Conservation (phyloP, 148 eudicot species). For the Amaranthus hypochondriacus region DNA sequence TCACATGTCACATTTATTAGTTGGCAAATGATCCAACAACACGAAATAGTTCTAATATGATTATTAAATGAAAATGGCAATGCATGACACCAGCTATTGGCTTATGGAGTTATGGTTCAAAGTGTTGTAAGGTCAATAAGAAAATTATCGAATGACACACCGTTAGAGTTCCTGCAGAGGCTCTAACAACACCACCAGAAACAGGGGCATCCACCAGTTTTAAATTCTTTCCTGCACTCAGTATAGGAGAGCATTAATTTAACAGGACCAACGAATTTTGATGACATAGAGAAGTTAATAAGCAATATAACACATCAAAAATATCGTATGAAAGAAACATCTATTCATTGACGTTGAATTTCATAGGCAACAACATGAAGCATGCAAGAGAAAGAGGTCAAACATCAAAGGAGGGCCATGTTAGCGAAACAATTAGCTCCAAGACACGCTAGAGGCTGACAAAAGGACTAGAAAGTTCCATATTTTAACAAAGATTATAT, state of each 20-base stretch:
- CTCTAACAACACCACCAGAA: constrained; percentile 94
- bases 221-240: constrained; percentile 58
- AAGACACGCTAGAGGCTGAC: too few relatives aligned
- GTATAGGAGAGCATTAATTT: neutral
- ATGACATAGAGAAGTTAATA: neutral
- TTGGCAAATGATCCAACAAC: neutral
- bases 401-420: neutral
- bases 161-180: constrained; percentile 84
- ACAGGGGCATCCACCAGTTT: constrained; percentile 98
- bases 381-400: neutral
- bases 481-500: too few relatives aligned
- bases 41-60: neutral
- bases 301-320: neutral
- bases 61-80: too few relatives aligned
- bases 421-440: neutral
- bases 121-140: neutral
- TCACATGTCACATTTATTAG: neutral
- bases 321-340: neutral
- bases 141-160: constrained; percentile 36
- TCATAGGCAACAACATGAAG: neutral
- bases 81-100: neutral
- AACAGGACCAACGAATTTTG: neutral
- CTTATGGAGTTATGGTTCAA: neutral
- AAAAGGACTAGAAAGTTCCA: too few relatives aligned
- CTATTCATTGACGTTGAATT: neutral